phyloP scores from a whole-genome alignment of 2,329 filamentous ascomycete species.

The Furcasterigmium furcatum region DNA sequence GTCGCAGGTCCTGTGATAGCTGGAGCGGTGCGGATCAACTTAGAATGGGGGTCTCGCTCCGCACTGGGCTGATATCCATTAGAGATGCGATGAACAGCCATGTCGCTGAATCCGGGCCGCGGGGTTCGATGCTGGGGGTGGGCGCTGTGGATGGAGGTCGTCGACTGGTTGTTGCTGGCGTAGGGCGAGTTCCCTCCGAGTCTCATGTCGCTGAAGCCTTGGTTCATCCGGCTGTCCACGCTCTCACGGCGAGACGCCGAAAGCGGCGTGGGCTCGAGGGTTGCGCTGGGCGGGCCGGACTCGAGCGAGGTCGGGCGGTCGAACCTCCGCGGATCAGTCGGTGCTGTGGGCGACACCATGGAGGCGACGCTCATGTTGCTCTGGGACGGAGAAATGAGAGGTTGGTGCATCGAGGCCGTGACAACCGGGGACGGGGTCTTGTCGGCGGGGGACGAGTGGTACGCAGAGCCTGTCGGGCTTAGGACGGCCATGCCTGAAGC shows the following conservation, averaged over 20 bases:
- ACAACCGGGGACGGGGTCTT: conserved; percentile 62
- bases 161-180: conserved; percentile 73
- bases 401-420: conserved; percentile 45
- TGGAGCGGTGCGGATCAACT: conserved; percentile 62
- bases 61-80: conserved; percentile 62
- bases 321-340: conserved; percentile 40
- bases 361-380: conserved; percentile 65
- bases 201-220: conserved; percentile 65
- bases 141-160: conserved; percentile 69
- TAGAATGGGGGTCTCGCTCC: conserved; percentile 45
- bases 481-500: conserved; percentile 28
- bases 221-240: conserved; percentile 76
- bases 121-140: conserved; percentile 65
- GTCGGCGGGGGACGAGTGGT: conserved; percentile 49
- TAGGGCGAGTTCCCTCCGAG: conserved; percentile 69
- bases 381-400: conserved; percentile 51
- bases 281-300: conserved; percentile 12
- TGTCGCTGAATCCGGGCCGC: conserved; percentile 45
- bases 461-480: conserved; percentile 34
- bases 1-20: conserved; percentile 71
- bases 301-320: conserved; percentile 36
- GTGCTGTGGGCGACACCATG: conserved; percentile 59
- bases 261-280: conserved; percentile 26
- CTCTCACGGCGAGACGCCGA: conserved; percentile 61
- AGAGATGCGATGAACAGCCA: conserved; percentile 57